Evolutionary conservation across 768 basidiomycete genomes (phyloP).

Genomic region (Filobasidium wieringae): DNA sequence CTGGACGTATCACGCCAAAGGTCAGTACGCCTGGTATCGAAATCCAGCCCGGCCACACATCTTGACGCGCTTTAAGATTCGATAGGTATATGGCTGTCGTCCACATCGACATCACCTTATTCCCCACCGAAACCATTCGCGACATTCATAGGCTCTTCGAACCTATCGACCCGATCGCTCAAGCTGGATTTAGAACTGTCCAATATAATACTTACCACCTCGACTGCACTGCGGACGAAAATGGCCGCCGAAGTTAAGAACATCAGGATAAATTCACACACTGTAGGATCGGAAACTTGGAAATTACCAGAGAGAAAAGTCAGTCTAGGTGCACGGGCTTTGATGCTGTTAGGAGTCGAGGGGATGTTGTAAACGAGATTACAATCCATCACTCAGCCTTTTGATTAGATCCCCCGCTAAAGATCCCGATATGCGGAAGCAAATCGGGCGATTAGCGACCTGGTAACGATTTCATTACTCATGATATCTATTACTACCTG

Average conservation of each 20-base stretch:
- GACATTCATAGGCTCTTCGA: constrained; percentile 88
- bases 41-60: neutral
- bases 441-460: too few relatives aligned
- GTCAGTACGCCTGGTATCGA: constrained; percentile 41
- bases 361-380: constrained; percentile 15
- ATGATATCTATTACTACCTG: too few relatives aligned
- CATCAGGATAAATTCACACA: constrained; percentile 27
- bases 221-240: constrained; percentile 37
- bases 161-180: constrained; percentile 81
- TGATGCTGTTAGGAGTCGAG: constrained; percentile 36
- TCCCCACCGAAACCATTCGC: constrained; percentile 45
- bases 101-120: constrained; percentile 1
- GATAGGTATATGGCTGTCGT: constrained; percentile 72
- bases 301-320: constrained; percentile 31
- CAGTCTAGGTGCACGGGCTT: constrained; percentile 28
- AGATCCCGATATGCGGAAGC: neutral
- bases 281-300: constrained; percentile 36
- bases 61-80: neutral
- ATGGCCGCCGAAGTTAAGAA: constrained; percentile 36
- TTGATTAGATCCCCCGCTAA: neutral
- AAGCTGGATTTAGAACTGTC: constrained; percentile 86
- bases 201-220: constrained; percentile 65
- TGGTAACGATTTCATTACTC: too few relatives aligned
- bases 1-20: constrained; percentile 99
- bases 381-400: neutral